phyloP scores from a whole-genome alignment of 192 early-diverging fungal genomes.

The Rhizoclosmatium sp. region DNA sequence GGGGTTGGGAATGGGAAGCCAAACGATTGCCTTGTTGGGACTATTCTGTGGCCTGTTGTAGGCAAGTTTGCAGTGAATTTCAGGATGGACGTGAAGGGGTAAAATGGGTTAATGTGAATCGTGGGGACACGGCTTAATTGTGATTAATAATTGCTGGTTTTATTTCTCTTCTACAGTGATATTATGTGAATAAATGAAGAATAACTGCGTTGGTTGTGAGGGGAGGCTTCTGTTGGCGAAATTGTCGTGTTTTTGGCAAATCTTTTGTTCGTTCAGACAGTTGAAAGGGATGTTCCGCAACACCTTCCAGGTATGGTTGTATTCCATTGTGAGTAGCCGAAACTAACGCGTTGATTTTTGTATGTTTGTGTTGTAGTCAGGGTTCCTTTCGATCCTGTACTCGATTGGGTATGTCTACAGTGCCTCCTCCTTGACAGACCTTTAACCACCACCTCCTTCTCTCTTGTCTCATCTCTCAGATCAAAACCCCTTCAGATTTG shows the following conservation, averaged over 20 bases:
- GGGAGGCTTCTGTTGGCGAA: too few species aligned
- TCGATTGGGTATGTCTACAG: slow-evolving; percentile 73
- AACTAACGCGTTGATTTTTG: neutral
- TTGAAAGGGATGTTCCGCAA: slow-evolving; percentile 72
- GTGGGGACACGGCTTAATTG: too few species aligned
- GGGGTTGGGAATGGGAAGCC: neutral
- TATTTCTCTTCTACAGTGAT: neutral
- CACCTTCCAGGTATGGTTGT: slow-evolving; percentile 71
- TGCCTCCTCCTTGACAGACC: too few species aligned
- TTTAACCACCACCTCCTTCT: neutral
- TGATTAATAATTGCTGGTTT: neutral
- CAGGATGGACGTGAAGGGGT: neutral
- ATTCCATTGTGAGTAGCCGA: neutral
- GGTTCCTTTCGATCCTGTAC: slow-evolving; percentile 89
- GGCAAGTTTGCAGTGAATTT: neutral
- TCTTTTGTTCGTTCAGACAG: neutral
- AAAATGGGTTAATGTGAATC: neutral
- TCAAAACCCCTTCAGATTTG: slow-evolving; percentile 78
- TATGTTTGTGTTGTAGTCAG: slow-evolving; percentile 65
- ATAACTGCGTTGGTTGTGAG: too few species aligned
- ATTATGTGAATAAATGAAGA: too few species aligned
- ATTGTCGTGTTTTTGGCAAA: too few species aligned
- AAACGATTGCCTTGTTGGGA: neutral
- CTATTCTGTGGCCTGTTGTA: neutral
- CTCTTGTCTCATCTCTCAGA: slow-evolving; percentile 21